Evolutionary conservation across 495 filamentous ascomycete species (phyloP).

Genomic region (Annulohypoxylon stygium): DNA sequence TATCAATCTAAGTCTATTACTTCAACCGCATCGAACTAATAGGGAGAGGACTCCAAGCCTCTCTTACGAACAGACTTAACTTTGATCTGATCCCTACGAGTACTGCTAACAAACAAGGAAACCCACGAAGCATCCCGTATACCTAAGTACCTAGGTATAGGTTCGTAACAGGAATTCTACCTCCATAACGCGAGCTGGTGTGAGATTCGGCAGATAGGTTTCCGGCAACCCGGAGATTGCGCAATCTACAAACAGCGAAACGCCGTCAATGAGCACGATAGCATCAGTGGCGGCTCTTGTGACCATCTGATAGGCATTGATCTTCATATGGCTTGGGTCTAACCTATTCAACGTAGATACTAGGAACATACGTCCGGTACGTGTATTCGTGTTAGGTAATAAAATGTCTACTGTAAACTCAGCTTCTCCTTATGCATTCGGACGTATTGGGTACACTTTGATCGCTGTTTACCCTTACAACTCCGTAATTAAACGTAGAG

Average conservation of each 20-base stretch:
- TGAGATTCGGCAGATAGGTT: constrained; percentile 20
- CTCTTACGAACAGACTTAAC: too few species aligned
- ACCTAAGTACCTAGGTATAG: too few species aligned
- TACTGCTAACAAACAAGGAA: too few species aligned
- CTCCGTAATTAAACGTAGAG: too few species aligned
- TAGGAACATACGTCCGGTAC: not conserved
- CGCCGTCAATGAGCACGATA: not conserved
- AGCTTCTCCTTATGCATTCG: not conserved
- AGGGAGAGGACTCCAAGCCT: too few species aligned
- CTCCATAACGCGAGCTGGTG: not conserved
- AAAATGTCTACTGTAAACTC: not conserved
- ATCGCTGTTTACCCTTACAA: not conserved
- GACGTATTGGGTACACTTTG: not conserved
- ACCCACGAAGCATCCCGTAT: too few species aligned
- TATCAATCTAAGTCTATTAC: too few species aligned
- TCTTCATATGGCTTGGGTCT: constrained; percentile 14
- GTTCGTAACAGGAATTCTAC: too few species aligned
- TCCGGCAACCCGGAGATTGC: not conserved
- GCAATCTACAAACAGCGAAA: not conserved
- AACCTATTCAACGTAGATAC: not conserved
- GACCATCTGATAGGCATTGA: not conserved
- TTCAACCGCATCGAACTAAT: too few species aligned
- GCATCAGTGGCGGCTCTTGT: constrained; percentile 10
- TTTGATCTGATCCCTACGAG: too few species aligned
- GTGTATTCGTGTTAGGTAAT: not conserved